phyloP scores from a whole-genome alignment of 2,329 filamentous ascomycete species.

The Colletotrichum costaricense region DNA sequence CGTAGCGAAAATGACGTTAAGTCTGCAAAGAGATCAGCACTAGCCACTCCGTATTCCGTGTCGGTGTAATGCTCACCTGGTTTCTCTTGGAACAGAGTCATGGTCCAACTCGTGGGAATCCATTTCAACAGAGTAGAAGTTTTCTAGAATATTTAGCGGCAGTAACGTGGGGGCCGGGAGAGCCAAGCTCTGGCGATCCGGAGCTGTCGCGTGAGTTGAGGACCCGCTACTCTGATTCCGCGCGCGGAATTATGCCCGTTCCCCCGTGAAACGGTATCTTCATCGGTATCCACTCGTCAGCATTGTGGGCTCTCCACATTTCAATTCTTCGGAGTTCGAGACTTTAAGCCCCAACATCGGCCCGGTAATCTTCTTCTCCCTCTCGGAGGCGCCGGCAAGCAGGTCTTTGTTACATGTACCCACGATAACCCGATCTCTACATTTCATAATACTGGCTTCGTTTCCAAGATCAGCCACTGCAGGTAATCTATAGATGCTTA shows the following conservation, averaged over 20 bases:
- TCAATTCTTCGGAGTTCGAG: neutral
- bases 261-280: neutral
- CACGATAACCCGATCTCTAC: no score
- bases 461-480: no score
- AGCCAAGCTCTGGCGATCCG: slow-evolving; percentile 26
- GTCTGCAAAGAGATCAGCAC: no score
- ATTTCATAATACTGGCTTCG: no score
- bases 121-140: neutral
- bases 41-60: no score
- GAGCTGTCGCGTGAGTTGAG: slow-evolving; percentile 12
- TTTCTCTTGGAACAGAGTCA: no score
- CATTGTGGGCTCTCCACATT: neutral
- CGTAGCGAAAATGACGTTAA: neutral
- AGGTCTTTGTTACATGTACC: no score
- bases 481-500: no score
- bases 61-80: no score
- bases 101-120: neutral
- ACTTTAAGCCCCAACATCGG: neutral
- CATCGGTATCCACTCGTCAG: neutral
- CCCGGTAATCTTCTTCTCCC: neutral
- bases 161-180: neutral
- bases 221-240: slow-evolving; percentile 12
- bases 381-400: neutral
- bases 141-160: slow-evolving; percentile 12
- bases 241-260: slow-evolving; percentile 8